Percentiles rank a stretch among this genome's conserved stretches.
phyloP scores from a whole-genome alignment of 2,329 filamentous ascomycete species.

The Xylariaceae sp. region DNA sequence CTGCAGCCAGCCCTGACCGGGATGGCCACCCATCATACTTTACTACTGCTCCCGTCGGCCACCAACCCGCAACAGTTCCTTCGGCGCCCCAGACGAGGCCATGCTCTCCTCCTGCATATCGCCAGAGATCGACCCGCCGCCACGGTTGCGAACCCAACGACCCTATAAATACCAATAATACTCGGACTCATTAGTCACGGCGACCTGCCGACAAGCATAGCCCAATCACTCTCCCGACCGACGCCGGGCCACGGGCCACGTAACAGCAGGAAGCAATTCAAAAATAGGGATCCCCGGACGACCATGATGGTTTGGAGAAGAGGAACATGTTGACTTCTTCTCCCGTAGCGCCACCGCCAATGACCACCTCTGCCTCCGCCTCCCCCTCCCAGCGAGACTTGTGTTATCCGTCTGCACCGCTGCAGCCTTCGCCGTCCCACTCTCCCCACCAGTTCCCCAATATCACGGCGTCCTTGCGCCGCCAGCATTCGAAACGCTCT shows the following conservation, averaged over 20 bases:
- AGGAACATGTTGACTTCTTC: conserved; percentile 58
- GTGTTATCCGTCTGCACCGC: conserved; percentile 41
- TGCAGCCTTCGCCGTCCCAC: conserved; percentile 23
- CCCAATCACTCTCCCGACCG: conserved; percentile 13
- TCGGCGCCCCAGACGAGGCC: conserved; percentile 5
- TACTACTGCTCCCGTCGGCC: too few species aligned
- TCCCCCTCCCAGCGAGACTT: conserved; percentile 41
- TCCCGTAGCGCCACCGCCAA: conserved; percentile 45
- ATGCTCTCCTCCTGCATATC: conserved; percentile 14
- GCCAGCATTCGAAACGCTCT: conserved; percentile 36
- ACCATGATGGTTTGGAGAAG: conserved; percentile 46
- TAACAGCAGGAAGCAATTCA: conserved; percentile 6
- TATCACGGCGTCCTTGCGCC: conserved; percentile 38
- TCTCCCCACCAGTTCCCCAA: conserved; percentile 40
- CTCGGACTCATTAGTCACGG: not conserved
- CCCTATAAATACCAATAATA: not conserved
- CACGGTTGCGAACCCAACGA: conserved; percentile 9
- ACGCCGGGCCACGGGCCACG: conserved; percentile 1
- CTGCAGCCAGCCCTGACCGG: too few species aligned
- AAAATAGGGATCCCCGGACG: conserved; percentile 15
- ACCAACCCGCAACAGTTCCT: too few species aligned
- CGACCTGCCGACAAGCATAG: not conserved
- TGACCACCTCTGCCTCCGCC: conserved; percentile 39
- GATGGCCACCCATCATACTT: too few species aligned
- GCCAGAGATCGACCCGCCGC: conserved; percentile 13